phyloP scores from a whole-genome alignment of 2,329 filamentous ascomycete genomes.

The Colletotrichum sp. region DNA sequence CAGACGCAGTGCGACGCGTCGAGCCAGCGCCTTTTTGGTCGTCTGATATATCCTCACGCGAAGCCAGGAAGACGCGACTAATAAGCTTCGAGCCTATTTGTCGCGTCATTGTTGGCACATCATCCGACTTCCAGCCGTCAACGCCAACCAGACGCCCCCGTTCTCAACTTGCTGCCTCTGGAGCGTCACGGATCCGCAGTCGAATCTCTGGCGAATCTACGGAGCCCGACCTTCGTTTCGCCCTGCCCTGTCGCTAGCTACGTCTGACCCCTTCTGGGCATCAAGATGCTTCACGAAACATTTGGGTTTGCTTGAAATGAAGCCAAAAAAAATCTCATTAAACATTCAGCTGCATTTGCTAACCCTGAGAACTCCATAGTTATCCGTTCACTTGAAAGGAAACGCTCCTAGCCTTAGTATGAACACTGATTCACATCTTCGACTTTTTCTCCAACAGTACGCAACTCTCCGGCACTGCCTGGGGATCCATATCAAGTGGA shows the following conservation, averaged over 20 bases:
- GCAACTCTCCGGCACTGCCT: neutral
- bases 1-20: neutral
- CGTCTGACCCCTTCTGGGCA: neutral
- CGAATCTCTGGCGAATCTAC: too few species aligned
- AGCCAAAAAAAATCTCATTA: neutral
- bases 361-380: neutral
- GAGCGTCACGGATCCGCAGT: neutral
- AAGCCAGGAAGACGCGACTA: neutral
- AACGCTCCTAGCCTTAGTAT: neutral
- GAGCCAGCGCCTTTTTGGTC: neutral
- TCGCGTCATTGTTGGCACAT: neutral
- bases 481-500: neutral
- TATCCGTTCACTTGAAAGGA: neutral
- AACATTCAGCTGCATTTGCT: neutral
- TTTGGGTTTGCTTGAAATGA: neutral
- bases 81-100: neutral
- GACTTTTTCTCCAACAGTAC: neutral
- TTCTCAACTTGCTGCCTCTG: neutral
- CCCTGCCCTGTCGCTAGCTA: too few species aligned
- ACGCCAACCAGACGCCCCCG: neutral
- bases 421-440: neutral
- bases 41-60: neutral
- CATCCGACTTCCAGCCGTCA: neutral
- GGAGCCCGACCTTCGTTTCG: too few species aligned
- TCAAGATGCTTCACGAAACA: neutral